A percentile compares a stretch with the other conserved stretches of the same genome.
phyloP scores from a whole-genome alignment of 805 yeast genomes.

The Candida cerambycidarum region DNA sequence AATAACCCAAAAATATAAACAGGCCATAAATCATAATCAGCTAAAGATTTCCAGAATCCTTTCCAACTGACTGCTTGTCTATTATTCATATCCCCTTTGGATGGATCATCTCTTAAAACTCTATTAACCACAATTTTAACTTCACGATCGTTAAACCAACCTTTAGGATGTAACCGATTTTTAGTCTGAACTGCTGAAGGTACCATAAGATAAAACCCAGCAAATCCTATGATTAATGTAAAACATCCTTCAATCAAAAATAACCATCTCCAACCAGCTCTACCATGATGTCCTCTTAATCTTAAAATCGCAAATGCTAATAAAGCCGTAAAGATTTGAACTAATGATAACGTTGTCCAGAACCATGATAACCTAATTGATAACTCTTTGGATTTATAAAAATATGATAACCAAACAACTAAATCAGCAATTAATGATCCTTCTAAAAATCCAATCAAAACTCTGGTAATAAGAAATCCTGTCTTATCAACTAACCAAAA shows the following conservation, averaged over 20 bases:
- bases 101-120: constrained; percentile 28
- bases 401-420: constrained; percentile 62
- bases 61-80: constrained; percentile 24
- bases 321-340: constrained; percentile 21
- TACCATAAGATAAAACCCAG: constrained; percentile 50
- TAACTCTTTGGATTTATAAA: constrained; percentile 58
- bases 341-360: constrained; percentile 29
- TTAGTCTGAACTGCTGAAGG: constrained; percentile 55
- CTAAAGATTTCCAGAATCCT: constrained; percentile 18
- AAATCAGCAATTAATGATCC: constrained; percentile 50
- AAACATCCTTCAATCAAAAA: constrained; percentile 63
- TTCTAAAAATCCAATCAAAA: constrained; percentile 28
- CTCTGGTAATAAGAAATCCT: constrained; percentile 26
- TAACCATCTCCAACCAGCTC: constrained; percentile 58
- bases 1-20: constrained; percentile 36
- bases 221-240: constrained; percentile 53
- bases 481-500: constrained; percentile 22
- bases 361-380: constrained; percentile 54
- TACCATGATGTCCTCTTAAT: constrained; percentile 19
- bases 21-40: constrained; percentile 29
- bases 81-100: constrained; percentile 31
- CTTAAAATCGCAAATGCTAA: constrained; percentile 23
- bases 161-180: constrained; percentile 49
- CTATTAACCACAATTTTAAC: constrained; percentile 28
- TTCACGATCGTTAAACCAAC: constrained; percentile 27